Evolutionary conservation across 2,329 filamentous ascomycete species (phyloP).

Genomic region (Fusarium multiceps): DNA sequence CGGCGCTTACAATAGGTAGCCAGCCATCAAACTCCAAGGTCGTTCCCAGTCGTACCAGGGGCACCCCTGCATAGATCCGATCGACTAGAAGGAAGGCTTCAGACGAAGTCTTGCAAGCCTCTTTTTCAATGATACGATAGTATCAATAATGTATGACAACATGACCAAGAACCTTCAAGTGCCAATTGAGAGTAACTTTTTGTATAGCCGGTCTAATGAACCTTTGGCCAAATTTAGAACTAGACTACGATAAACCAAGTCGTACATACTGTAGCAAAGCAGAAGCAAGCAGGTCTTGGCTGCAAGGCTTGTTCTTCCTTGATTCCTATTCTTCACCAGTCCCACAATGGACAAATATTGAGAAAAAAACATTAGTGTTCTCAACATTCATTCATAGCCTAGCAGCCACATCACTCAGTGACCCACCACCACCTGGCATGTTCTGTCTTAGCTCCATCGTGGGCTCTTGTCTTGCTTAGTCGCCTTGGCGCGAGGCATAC

Average conservation of each 20-base stretch:
- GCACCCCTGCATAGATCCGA: slow-evolving; percentile 44
- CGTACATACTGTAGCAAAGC: background rate
- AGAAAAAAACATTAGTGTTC: slow-evolving; percentile 18
- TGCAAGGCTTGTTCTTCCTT: slow-evolving; percentile 5
- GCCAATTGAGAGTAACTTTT: slow-evolving; percentile 1
- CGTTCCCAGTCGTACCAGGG: slow-evolving; percentile 22
- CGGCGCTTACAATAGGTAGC: slow-evolving; percentile 38
- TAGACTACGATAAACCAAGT: slow-evolving; percentile 2
- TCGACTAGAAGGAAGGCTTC: slow-evolving; percentile 35
- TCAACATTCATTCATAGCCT: slow-evolving; percentile 30
- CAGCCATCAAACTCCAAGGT: slow-evolving; percentile 27
- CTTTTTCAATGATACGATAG: background rate
- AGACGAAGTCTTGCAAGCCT: slow-evolving; percentile 30
- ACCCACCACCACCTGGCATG: slow-evolving; percentile 38
- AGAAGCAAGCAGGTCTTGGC: background rate
- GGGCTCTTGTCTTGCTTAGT: slow-evolving; percentile 24
- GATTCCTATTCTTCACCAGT: slow-evolving; percentile 7
- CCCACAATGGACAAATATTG: slow-evolving; percentile 15
- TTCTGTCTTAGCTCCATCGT: slow-evolving; percentile 21
- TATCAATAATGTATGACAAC: background rate
- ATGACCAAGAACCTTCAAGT: background rate
- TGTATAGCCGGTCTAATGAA: background rate
- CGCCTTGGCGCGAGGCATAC: slow-evolving; percentile 45
- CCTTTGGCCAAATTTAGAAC: slow-evolving; percentile 17
- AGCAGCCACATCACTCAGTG: slow-evolving; percentile 4